These are phyloP conservation scores for Linnemannia zychae DNA, from an alignment of 192 early-diverging fungal species.

Conservation along the genomic window DNA sequence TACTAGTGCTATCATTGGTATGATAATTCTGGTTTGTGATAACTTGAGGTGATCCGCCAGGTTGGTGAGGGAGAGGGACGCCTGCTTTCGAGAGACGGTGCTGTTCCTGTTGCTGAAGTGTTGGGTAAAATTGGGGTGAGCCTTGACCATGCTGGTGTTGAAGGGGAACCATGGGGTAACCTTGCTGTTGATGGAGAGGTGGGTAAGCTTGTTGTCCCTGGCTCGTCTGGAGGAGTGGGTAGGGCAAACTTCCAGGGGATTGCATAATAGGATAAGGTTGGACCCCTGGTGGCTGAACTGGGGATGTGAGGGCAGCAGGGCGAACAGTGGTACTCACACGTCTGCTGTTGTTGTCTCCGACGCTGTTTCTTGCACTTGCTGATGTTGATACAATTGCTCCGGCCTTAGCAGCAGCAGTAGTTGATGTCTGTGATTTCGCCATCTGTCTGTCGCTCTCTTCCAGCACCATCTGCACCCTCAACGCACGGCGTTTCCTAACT, in stretches of 20 bases:
- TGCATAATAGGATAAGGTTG: background rate
- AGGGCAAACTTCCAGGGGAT: background rate
- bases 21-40: background rate
- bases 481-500: background rate
- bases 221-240: background rate
- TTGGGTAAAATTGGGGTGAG: background rate
- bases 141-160: background rate
- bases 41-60: background rate
- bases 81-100: background rate
- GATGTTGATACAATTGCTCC: background rate
- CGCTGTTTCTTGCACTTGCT: background rate
- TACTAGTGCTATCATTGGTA: no score
- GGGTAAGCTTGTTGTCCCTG: background rate
- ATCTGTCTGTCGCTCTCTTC: background rate
- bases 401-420: background rate
- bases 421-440: background rate
- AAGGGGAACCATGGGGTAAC: background rate
- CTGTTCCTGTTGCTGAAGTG: background rate
- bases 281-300: background rate
- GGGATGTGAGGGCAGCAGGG: background rate
- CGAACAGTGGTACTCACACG: background rate
- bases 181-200: background rate
- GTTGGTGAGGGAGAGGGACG: background rate
- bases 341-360: background rate
- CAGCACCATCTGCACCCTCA: background rate